These are phyloP conservation scores for Sodiomyces alkalinus DNA, from an alignment of 2,329 filamentous ascomycete species.

Conservation along the genomic window DNA sequence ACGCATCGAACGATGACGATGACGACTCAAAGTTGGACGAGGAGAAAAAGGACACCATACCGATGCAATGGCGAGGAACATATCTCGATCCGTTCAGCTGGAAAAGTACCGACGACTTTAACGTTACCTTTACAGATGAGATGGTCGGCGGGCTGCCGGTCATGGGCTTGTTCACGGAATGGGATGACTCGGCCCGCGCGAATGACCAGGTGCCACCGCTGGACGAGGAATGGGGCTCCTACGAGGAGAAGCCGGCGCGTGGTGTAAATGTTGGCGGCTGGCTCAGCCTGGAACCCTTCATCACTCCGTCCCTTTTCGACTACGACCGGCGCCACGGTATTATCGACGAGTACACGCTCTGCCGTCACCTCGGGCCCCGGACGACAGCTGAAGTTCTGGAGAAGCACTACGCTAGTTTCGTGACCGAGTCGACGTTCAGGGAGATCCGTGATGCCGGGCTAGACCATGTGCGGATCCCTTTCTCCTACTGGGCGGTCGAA, in stretches of 20 bases:
- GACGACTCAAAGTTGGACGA: slow-evolving; percentile 25
- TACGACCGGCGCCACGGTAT: slow-evolving; percentile 48
- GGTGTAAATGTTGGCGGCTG: slow-evolving; percentile 91
- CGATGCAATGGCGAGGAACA: slow-evolving; percentile 52
- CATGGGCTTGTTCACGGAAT: slow-evolving; percentile 74
- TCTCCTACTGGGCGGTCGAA: slow-evolving; percentile 85
- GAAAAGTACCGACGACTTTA: slow-evolving; percentile 83
- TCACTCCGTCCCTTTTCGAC: slow-evolving; percentile 80
- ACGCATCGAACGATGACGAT: slow-evolving; percentile 13
- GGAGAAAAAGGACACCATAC: slow-evolving; percentile 41
- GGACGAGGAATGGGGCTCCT: slow-evolving; percentile 59
- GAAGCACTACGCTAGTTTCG: slow-evolving; percentile 78
- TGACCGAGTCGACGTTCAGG: slow-evolving; percentile 69
- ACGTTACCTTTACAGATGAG: slow-evolving; percentile 78
- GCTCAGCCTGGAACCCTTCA: slow-evolving; percentile 88
- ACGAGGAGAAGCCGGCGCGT: slow-evolving; percentile 63
- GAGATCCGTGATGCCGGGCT: slow-evolving; percentile 79
- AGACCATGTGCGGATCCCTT: slow-evolving; percentile 93
- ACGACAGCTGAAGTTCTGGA: slow-evolving; percentile 58
- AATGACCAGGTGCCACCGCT: slow-evolving; percentile 72
- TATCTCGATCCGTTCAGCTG: slow-evolving; percentile 82
- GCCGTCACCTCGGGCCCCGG: slow-evolving; percentile 49
- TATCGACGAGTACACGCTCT: slow-evolving; percentile 79
- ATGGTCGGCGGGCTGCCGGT: slow-evolving; percentile 77
- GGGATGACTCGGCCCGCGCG: slow-evolving; percentile 68